phyloP scores from a whole-genome alignment of 306 rosid genomes.

The Crataegus laevigata region DNA sequence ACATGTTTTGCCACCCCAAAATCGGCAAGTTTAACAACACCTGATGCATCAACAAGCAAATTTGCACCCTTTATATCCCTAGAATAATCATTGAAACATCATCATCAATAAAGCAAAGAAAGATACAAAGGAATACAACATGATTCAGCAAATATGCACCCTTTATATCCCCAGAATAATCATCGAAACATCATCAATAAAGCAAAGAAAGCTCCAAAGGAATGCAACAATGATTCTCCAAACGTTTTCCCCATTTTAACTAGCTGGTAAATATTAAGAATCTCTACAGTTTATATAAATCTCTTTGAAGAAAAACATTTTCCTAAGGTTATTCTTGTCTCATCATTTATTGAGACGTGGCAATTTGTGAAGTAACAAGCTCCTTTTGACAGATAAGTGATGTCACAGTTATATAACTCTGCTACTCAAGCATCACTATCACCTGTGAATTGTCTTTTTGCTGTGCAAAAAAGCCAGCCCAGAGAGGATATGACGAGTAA shows the following conservation, averaged over 20 bases:
- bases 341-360: not conserved
- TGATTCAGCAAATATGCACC: slow-evolving; percentile 73
- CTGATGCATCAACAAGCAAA: slow-evolving; percentile 75
- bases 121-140: not conserved
- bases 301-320: not conserved
- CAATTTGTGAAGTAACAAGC: not conserved
- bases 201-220: not conserved
- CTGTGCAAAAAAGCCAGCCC: slow-evolving; percentile 78
- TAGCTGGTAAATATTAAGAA: not conserved
- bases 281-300: not conserved
- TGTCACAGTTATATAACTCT: not conserved
- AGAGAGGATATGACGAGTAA: slow-evolving; percentile 71
- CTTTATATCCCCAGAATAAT: slow-evolving; percentile 71
- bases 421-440: slow-evolving; percentile 6
- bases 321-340: not conserved
- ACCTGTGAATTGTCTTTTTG: slow-evolving; percentile 84
- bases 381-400: not conserved
- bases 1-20: slow-evolving; percentile 94
- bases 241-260: not conserved
- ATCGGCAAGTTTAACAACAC: slow-evolving; percentile 91
- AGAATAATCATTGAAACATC: not conserved
- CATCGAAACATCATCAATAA: not conserved
- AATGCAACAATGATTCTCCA: not conserved
- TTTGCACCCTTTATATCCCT: slow-evolving; percentile 99
- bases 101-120: not conserved